Evolutionary conservation across 1,284 basidiomycete species (phyloP).

Genomic region (Boletus sp.): DNA sequence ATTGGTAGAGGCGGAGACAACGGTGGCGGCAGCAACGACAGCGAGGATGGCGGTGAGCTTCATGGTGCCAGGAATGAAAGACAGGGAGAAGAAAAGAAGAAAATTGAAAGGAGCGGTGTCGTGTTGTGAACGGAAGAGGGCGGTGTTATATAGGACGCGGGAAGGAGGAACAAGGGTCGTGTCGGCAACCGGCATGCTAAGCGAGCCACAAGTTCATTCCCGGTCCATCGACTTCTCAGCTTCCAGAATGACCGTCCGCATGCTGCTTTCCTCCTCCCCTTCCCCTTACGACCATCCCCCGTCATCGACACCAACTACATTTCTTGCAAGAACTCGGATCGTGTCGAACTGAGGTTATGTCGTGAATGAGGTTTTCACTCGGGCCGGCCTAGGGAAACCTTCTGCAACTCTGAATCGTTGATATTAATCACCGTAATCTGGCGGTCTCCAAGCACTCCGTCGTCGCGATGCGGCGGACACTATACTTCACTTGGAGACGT

Average conservation of each 20-base stretch:
- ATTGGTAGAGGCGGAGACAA: constrained; percentile 44
- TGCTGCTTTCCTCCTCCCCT: neutral
- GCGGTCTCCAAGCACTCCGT: neutral
- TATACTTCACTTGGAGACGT: neutral
- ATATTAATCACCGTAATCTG: too few species aligned
- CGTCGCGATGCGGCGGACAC: neutral
- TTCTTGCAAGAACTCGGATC: too few species aligned
- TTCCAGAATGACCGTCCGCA: neutral
- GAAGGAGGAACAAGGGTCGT: constrained; percentile 13
- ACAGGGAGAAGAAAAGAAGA: neutral
- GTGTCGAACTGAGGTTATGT: neutral
- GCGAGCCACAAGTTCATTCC: neutral
- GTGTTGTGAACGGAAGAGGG: neutral
- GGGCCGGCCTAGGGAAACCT: neutral
- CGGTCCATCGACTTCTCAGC: neutral
- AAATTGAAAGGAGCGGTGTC: constrained; percentile 1
- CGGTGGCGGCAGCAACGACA: constrained; percentile 33
- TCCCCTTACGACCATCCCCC: too few species aligned
- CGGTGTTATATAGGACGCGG: constrained; percentile 14
- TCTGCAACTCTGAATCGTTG: too few species aligned
- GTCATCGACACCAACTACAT: too few species aligned
- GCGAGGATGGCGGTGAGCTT: constrained; percentile 41
- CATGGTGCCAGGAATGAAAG: too few species aligned
- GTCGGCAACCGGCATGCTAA: constrained; percentile 17
- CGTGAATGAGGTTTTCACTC: neutral